These are phyloP conservation scores for Dacryopinax spathularia DNA, from an alignment of 768 basidiomycete genomes.

Conservation along the genomic window DNA sequence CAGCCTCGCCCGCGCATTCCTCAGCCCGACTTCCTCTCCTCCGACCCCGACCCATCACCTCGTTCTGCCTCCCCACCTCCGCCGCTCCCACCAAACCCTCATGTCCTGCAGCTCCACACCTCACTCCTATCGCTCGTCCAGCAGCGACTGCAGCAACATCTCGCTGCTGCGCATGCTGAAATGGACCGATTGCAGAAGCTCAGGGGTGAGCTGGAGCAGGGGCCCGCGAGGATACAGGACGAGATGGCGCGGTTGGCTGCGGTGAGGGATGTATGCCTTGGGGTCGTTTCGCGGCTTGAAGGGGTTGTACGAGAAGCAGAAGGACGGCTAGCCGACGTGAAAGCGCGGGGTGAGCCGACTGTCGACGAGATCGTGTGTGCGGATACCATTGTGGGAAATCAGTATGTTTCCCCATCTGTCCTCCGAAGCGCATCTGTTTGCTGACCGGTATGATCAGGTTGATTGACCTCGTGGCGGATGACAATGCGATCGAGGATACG, in stretches of 20 bases:
- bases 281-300: conserved; percentile 54
- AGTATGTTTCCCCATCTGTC: conserved; percentile 41
- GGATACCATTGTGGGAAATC: conserved; percentile 90
- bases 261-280: conserved; percentile 77
- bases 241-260: conserved; percentile 92
- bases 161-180: conserved; percentile 48
- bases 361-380: conserved; percentile 96
- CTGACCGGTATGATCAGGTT: conserved; percentile 39
- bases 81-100: conserved; percentile 78
- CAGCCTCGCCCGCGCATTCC: conserved; percentile 16
- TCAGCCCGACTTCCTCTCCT: conserved; percentile 23
- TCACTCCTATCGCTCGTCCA: conserved; percentile 62
- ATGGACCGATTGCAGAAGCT: conserved; percentile 65
- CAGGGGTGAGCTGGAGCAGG: conserved; percentile 70
- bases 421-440: neutral
- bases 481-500: conserved; percentile 95
- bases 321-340: conserved; percentile 58
- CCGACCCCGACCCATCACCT: conserved; percentile 5
- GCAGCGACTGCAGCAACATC: conserved; percentile 55
- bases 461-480: conserved; percentile 95
- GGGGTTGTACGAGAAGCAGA: conserved; percentile 54
- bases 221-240: conserved; percentile 86
- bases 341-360: conserved; percentile 73
- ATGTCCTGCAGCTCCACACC: conserved; percentile 65
- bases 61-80: conserved; percentile 32